Base-by-base conservation (phyloP, 495 filamentous ascomycete genomes). In the Neurospora discreta region DNA sequence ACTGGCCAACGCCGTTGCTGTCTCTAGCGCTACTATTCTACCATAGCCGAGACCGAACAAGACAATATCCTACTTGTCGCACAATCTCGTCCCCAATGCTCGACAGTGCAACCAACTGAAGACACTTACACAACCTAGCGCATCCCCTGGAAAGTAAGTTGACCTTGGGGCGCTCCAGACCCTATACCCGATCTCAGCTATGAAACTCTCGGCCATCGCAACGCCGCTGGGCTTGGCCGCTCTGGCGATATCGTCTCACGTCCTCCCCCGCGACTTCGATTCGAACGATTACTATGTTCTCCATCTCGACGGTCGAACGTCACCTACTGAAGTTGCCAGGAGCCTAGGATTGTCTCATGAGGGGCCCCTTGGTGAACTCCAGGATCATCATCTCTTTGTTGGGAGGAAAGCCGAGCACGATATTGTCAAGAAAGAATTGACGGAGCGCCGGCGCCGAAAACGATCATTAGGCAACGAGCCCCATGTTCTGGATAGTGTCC, bases 251-350 rank as follows among this genome's bases (percentile, higher is more conserved):
- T 75, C 76, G 10, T 68, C 78, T 11, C 69, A 73, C 13, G 60
- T 79, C 40, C 68, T 74, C 42, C 78, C 75, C 16, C 77, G 78
- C 36, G 84, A 92, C 75, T 90, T 90, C 80, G 87, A 90, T 13
- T 85, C 89, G 7, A 90, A 90, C 81, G 93, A 98, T 77, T 97
- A 94, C 81, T 97, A 97, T 79, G 93, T 94, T 68, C 84, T 98
- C 68, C 92, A 96, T 73, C 89, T 98, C 72, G 89, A 89, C 58
- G 82, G 87, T 16, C 81, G 85, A 52, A 84, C 84, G 30, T 84
- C 88, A 4, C 95, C 96, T 33, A 80, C 86, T 39, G 83, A 91
- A n/a, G 83, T 98, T 70, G 93, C 95, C 16, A 81, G 84, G 20
- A 83, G 86, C 20, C 83, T 99, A 39, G 92, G 92, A 33, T 86